These are phyloP conservation scores for Meyerozyma athensensis DNA, from an alignment of 1,139 yeast genomes.

Conservation along the genomic window DNA sequence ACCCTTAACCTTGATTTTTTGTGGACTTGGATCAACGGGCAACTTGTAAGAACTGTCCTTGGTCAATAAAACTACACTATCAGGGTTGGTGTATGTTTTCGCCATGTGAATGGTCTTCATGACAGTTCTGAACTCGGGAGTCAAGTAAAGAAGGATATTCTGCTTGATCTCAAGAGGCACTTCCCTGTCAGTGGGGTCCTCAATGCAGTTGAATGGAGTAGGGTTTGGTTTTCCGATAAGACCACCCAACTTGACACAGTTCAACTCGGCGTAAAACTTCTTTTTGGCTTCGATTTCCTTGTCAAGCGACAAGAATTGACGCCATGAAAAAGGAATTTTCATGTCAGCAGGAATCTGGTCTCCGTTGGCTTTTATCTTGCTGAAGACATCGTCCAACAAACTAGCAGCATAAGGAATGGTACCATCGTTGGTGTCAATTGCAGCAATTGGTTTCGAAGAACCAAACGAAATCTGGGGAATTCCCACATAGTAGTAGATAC, in stretches of 20 bases:
- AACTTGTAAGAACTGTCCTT: slow-evolving; percentile 1
- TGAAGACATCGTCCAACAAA: background rate
- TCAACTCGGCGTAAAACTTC: slow-evolving; percentile 2
- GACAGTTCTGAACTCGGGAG: slow-evolving; percentile 2
- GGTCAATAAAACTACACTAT: slow-evolving; percentile 1
- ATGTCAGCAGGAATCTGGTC: background rate
- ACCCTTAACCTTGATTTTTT: background rate
- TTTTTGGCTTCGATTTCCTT: background rate
- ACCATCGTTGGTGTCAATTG: background rate
- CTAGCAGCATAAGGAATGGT: background rate
- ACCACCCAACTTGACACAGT: slow-evolving; percentile 1
- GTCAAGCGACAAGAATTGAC: slow-evolving; percentile 3
- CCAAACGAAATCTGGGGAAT: background rate
- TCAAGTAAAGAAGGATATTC: slow-evolving; percentile 4
- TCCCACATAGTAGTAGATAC: background rate
- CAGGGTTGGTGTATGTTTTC: slow-evolving; percentile 3
- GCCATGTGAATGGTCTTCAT: slow-evolving; percentile 3
- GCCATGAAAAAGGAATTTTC: slow-evolving; percentile 5
- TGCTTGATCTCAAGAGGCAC: background rate
- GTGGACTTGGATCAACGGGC: slow-evolving; percentile 2
- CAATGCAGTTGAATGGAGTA: slow-evolving; percentile 1
- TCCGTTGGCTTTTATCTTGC: background rate
- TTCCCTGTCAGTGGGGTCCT: background rate
- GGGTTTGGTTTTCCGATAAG: slow-evolving; percentile 1
- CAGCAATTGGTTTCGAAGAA: background rate